Conservation (phyloP, 345 rosid species). For the Euclidium syriacum region DNA sequence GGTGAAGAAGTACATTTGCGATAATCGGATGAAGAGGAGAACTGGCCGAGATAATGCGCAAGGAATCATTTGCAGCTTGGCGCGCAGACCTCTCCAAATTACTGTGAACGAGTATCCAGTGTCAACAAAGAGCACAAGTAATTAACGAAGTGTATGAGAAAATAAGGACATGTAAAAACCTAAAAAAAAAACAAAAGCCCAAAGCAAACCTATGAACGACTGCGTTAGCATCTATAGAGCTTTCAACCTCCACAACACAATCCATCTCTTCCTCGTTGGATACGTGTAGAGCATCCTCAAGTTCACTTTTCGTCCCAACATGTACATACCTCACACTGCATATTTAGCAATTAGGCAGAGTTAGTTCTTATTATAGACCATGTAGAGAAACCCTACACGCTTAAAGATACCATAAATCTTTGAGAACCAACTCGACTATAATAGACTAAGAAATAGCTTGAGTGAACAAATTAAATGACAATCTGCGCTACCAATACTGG, state of each 20-base stretch:
- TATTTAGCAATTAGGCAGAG: conserved; percentile 16
- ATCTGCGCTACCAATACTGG: neutral
- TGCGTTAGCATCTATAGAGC: conserved; percentile 65
- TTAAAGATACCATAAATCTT: neutral
- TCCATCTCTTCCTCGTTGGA: conserved; percentile 48
- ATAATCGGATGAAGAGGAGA: conserved; percentile 32
- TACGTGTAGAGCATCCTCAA: conserved; percentile 56
- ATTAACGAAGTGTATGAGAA: conserved; percentile 2
- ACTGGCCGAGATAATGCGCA: conserved; percentile 39
- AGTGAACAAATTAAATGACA: neutral
- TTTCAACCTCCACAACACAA: conserved; percentile 78
- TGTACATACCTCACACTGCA: conserved; percentile 66
- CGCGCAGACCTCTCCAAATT: conserved; percentile 50
- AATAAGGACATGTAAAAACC: no score
- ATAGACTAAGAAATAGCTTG: neutral
- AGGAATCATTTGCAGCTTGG: conserved; percentile 55
- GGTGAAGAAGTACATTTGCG: conserved; percentile 29
- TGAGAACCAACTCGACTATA: neutral
- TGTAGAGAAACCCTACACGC: neutral
- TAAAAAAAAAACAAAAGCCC: conserved; percentile 4
- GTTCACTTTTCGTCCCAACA: conserved; percentile 67
- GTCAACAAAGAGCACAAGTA: conserved; percentile 32
- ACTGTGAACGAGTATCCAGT: conserved; percentile 38
- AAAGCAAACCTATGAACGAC: conserved; percentile 62
- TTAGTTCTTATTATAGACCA: neutral